Conservation (phyloP, 169 alveolate genomes). For the Babesia bovis region DNA sequence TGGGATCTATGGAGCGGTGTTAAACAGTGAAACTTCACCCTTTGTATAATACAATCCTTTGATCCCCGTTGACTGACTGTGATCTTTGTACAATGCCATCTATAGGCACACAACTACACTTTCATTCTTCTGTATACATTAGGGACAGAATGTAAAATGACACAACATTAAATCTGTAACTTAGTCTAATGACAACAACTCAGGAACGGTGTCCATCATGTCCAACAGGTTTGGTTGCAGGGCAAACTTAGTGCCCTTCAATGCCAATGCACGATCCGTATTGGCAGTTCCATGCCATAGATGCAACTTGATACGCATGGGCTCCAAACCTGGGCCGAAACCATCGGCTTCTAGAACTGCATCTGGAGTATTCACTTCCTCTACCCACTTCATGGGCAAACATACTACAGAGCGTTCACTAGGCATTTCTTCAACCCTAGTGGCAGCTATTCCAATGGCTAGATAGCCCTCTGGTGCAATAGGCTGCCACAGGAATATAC, state of each 20-base stretch:
- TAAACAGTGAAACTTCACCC: too few relatives aligned
- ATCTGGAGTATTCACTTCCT: conserved; percentile 10
- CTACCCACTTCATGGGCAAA: conserved; percentile 56
- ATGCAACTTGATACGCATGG: conserved; percentile 27
- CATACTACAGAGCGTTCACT: conserved; percentile 32
- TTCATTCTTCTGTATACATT: too few relatives aligned
- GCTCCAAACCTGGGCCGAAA: conserved; percentile 18
- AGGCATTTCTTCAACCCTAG: conserved; percentile 41
- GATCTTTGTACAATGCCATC: too few relatives aligned
- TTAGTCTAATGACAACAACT: conserved; percentile 22
- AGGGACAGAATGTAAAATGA: too few relatives aligned
- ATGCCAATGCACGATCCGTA: conserved; percentile 20
- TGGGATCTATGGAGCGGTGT: too few relatives aligned
- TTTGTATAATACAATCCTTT: too few relatives aligned
- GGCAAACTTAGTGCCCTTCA: conserved; percentile 41
- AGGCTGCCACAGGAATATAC: conserved; percentile 51
- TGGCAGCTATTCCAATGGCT: conserved; percentile 57
- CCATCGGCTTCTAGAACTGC: conserved; percentile 38
- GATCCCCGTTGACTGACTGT: too few relatives aligned
- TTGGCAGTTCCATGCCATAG: conserved; percentile 37
- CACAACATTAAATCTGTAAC: too few relatives aligned
- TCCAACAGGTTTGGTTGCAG: conserved; percentile 58
- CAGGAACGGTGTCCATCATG: conserved; percentile 42
- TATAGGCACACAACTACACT: too few relatives aligned
- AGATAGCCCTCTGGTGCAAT: conserved; percentile 56